Evolutionary conservation across 352 stramenopile species (phyloP).

Genomic region (Blastocystis sp.): DNA sequence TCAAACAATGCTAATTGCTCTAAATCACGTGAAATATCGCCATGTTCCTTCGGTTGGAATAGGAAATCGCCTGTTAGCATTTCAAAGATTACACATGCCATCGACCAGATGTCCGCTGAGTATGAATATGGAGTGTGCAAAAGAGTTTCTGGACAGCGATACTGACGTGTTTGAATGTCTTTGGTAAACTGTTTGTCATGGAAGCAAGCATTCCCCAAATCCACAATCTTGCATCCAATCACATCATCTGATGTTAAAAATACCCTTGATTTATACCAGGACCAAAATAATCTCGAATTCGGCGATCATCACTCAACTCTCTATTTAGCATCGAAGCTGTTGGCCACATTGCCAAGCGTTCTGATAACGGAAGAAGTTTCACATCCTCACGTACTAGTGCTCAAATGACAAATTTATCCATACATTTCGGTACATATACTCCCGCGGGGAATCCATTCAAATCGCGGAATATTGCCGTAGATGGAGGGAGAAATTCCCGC

Average conservation of each 20-base stretch:
- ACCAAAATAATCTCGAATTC: slow-evolving; percentile 14
- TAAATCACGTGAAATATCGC: slow-evolving; percentile 77
- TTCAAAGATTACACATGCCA: slow-evolving; percentile 97
- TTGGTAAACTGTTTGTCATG: slow-evolving; percentile 96
- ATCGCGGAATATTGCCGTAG: slow-evolving; percentile 22
- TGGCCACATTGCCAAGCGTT: slow-evolving; percentile 50
- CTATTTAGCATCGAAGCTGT: not conserved
- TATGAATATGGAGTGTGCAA: slow-evolving; percentile 91
- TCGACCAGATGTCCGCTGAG: slow-evolving; percentile 93
- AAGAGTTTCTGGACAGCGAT: slow-evolving; percentile 92
- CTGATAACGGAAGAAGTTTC: not conserved
- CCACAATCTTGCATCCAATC: slow-evolving; percentile 81
- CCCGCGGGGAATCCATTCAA: slow-evolving; percentile 26
- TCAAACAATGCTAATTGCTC: slow-evolving; percentile 98
- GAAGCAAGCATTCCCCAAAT: slow-evolving; percentile 99
- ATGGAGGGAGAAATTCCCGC: slow-evolving; percentile 43
- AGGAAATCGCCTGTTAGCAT: slow-evolving; percentile 95
- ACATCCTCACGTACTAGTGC: not conserved
- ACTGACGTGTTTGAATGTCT: slow-evolving; percentile 99
- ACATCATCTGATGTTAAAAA: slow-evolving; percentile 66
- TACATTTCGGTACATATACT: slow-evolving; percentile 24
- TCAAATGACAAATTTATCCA: too few species aligned
- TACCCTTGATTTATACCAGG: not conserved
- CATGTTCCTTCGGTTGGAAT: slow-evolving; percentile 89
- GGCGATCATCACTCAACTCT: slow-evolving; percentile 11